Evolutionary conservation across 2,329 filamentous ascomycete genomes (phyloP).

Genomic region (Aspergillus carbonarius): DNA sequence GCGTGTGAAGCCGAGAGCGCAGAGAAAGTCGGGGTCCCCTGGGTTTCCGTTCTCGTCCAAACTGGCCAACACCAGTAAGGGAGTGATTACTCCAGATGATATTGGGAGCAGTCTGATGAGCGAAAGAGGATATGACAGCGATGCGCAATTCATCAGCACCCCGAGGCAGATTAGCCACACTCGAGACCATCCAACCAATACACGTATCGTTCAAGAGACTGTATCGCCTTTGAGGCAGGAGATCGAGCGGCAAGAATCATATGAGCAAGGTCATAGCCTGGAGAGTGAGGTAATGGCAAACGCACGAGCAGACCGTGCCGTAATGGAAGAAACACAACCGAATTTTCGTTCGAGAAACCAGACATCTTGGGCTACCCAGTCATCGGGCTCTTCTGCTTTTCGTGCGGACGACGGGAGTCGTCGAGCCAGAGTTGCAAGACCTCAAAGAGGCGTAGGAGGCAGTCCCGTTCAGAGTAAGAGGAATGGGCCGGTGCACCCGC

Average conservation of each 20-base stretch:
- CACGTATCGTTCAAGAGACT: slow-evolving; percentile 9
- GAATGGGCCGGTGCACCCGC: background rate
- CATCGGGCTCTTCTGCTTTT: slow-evolving; percentile 3
- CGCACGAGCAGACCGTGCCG: background rate
- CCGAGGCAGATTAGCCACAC: slow-evolving; percentile 27
- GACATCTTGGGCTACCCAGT: slow-evolving; percentile 6
- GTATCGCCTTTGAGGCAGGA: slow-evolving; percentile 12
- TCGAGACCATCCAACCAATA: slow-evolving; percentile 8
- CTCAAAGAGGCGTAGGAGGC: background rate
- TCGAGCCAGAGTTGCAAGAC: slow-evolving; percentile 8
- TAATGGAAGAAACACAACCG: slow-evolving; percentile 4
- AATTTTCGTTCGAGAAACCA: slow-evolving; percentile 11
- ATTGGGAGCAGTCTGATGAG: slow-evolving; percentile 37
- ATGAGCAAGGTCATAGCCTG: slow-evolving; percentile 3
- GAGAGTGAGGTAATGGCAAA: background rate
- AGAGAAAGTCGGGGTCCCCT: slow-evolving; percentile 17
- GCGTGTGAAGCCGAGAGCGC: slow-evolving; percentile 12
- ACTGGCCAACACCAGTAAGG: slow-evolving; percentile 7
- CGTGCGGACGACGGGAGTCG: slow-evolving; percentile 8
- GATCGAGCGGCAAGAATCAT: background rate
- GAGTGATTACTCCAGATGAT: slow-evolving; percentile 16
- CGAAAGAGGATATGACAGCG: slow-evolving; percentile 43
- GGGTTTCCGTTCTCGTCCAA: slow-evolving; percentile 23
- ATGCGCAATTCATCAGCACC: slow-evolving; percentile 40
- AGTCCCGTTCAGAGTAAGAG: slow-evolving; percentile 1